These are phyloP conservation scores for Pleurotus platypus DNA, from an alignment of 768 basidiomycete species.

Conservation along the genomic window DNA sequence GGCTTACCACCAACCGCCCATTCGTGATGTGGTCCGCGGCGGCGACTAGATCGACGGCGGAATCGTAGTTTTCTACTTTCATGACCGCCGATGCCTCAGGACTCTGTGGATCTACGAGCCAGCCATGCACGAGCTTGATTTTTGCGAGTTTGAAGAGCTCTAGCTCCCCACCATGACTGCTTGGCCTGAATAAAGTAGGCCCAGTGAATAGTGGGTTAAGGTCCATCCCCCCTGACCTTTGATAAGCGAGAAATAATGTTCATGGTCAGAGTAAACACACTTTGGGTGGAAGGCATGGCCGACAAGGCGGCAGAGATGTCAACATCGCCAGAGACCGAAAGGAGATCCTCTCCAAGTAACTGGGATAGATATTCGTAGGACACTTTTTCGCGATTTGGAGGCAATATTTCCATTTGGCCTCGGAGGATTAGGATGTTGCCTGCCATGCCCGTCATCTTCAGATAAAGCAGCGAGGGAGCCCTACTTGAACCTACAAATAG, in stretches of 20 bases:
- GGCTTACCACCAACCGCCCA: slow-evolving; percentile 52
- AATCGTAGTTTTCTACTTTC: slow-evolving; percentile 66
- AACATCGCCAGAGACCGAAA: slow-evolving; percentile 47
- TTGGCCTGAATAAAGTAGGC: slow-evolving; percentile 63
- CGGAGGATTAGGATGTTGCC: slow-evolving; percentile 89
- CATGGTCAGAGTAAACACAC: slow-evolving; percentile 35
- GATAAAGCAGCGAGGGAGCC: background rate
- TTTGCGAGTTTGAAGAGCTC: slow-evolving; percentile 81
- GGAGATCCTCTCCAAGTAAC: slow-evolving; percentile 79
- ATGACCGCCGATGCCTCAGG: slow-evolving; percentile 53
- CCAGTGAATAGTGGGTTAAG: slow-evolving; percentile 82
- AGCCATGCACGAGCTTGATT: slow-evolving; percentile 84
- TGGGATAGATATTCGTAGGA: slow-evolving; percentile 85
- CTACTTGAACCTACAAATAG: slow-evolving; percentile 60
- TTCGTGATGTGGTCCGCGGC: slow-evolving; percentile 74
- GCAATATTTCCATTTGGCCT: slow-evolving; percentile 73
- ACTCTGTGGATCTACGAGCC: slow-evolving; percentile 74
- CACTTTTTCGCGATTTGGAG: slow-evolving; percentile 60
- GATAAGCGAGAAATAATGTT: too few relatives aligned
- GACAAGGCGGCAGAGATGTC: slow-evolving; percentile 72
- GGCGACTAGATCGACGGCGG: slow-evolving; percentile 68
- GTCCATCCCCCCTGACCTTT: slow-evolving; percentile 75
- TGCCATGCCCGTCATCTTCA: slow-evolving; percentile 19
- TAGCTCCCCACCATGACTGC: slow-evolving; percentile 69
- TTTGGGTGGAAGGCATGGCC: slow-evolving; percentile 73